phyloP scores from a whole-genome alignment of 768 basidiomycete genomes.

The Mycena floridula region DNA sequence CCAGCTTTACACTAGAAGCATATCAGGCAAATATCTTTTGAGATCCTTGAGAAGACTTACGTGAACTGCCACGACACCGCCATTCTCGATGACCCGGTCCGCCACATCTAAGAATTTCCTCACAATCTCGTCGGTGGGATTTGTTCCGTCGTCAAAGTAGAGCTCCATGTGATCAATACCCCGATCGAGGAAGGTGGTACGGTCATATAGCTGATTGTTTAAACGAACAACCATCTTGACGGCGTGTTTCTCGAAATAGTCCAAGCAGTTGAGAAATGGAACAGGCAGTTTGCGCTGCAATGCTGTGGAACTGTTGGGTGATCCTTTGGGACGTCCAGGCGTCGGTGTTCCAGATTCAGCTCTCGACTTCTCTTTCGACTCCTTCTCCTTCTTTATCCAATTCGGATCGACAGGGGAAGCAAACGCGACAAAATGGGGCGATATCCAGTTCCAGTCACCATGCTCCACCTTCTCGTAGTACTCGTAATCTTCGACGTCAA shows the following conservation, averaged over 20 bases:
- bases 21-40: constrained; percentile 13
- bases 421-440: constrained; percentile 88
- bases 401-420: constrained; percentile 82
- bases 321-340: constrained; percentile 16
- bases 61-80: constrained; percentile 85
- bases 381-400: constrained; percentile 76
- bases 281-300: constrained; percentile 73
- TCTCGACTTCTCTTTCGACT: constrained; percentile 41
- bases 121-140: constrained; percentile 93
- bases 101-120: constrained; percentile 84
- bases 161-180: constrained; percentile 88
- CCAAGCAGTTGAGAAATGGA: constrained; percentile 85
- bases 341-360: constrained; percentile 11
- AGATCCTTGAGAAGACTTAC: constrained; percentile 36
- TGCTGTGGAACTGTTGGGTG: constrained; percentile 40
- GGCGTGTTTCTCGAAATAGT: constrained; percentile 84
- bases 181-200: constrained; percentile 69
- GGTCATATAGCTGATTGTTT: constrained; percentile 90
- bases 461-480: constrained; percentile 94
- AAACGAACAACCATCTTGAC: constrained; percentile 90
- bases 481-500: constrained; percentile 90
- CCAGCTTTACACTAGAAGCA: constrained; percentile 85
- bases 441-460: constrained; percentile 95
- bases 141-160: constrained; percentile 98
- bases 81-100: constrained; percentile 68